phyloP scores from a whole-genome alignment of 2,329 filamentous ascomycete genomes.

The Neofusicoccum ribis region DNA sequence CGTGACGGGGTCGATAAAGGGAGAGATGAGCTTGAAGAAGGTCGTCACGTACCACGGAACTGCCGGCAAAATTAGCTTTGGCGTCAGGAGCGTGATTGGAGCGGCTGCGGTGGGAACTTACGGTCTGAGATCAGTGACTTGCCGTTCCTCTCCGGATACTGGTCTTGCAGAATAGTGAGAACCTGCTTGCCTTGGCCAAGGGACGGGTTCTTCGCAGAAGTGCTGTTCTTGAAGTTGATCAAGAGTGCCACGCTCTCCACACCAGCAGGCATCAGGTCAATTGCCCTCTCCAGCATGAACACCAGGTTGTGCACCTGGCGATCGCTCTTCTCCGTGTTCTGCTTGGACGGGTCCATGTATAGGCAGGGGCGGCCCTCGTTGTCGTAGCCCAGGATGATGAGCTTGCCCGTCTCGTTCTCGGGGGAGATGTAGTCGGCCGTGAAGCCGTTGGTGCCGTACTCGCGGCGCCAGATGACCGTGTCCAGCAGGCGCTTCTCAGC shows the following conservation, averaged over 20 bases:
- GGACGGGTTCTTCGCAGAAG: conserved; percentile 72
- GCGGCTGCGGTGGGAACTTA: conserved; percentile 46
- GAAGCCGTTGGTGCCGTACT: conserved; percentile 77
- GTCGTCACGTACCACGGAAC: conserved; percentile 88
- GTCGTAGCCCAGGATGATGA: conserved; percentile 86
- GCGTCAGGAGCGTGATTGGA: neutral
- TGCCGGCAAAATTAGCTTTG: conserved; percentile 36
- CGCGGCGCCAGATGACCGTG: conserved; percentile 84
- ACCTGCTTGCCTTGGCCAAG: conserved; percentile 78
- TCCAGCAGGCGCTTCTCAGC: conserved; percentile 76
- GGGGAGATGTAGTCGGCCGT: conserved; percentile 85
- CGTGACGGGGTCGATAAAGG: conserved; percentile 94
- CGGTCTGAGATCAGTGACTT: conserved; percentile 86
- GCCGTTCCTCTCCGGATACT: conserved; percentile 91
- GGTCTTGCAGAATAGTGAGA: conserved; percentile 87
- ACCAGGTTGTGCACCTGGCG: conserved; percentile 91
- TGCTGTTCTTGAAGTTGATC: conserved; percentile 86
- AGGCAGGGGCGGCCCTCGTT: conserved; percentile 81
- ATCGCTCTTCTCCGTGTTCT: conserved; percentile 86
- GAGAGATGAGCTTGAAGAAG: conserved; percentile 94
- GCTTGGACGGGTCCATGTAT: conserved; percentile 83
- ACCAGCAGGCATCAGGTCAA: conserved; percentile 82
- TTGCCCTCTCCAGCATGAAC: conserved; percentile 88
- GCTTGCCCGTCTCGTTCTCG: conserved; percentile 97
- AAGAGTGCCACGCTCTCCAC: conserved; percentile 85